A percentile compares a stretch with the other conserved stretches of the same genome.
These are phyloP conservation scores for Pseudogymnoascus sp. DNA, from an alignment of 2,329 filamentous ascomycete genomes.

Conservation along the genomic window DNA sequence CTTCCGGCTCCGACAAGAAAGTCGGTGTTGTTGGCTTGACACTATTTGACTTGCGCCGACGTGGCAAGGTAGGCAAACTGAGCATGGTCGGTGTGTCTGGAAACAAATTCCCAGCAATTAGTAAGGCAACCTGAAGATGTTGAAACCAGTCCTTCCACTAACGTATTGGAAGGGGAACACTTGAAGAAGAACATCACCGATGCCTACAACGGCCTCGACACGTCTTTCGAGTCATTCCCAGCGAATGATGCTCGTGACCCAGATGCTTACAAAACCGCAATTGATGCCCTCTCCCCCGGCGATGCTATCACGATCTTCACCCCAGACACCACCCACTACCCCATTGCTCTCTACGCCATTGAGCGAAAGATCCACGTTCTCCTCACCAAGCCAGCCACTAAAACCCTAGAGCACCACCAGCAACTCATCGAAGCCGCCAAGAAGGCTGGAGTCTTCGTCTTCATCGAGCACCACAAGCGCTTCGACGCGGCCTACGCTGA, in stretches of 20 bases:
- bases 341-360: constrained; percentile 87
- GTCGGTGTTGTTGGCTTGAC: constrained; percentile 88
- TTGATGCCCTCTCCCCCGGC: constrained; percentile 71
- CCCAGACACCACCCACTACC: constrained; percentile 84
- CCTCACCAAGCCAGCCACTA: constrained; percentile 89
- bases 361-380: constrained; percentile 82
- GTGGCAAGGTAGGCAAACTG: constrained; percentile 79
- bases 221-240: constrained; percentile 76
- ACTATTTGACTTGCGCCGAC: constrained; percentile 76
- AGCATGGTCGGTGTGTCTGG: constrained; percentile 88
- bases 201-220: constrained; percentile 83
- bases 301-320: constrained; percentile 96
- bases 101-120: constrained; percentile 83
- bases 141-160: neutral
- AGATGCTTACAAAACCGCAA: constrained; percentile 79
- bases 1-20: constrained; percentile 88
- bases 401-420: constrained; percentile 72
- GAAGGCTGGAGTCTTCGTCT: constrained; percentile 76
- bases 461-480: constrained; percentile 93
- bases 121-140: constrained; percentile 38
- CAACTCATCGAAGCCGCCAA: constrained; percentile 63
- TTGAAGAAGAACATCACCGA: constrained; percentile 79
- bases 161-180: constrained; percentile 56
- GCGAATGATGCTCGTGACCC: constrained; percentile 65
- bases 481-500: constrained; percentile 91